Conservation (phyloP, 1,284 basidiomycete species). For the Athelia sp. region DNA sequence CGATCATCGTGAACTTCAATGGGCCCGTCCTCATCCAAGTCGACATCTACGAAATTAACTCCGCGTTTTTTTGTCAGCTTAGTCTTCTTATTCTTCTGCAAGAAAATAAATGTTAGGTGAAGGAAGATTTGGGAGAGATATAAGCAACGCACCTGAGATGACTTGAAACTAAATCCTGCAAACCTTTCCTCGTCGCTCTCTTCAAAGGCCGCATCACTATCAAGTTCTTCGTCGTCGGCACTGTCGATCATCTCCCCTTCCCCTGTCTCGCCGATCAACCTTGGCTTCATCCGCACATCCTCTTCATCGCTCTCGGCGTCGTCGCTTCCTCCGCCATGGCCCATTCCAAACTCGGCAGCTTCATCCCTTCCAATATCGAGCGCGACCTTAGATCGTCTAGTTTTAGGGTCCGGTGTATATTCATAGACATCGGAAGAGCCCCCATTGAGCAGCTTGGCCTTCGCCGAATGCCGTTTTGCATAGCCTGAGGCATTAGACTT, state of each 20-base stretch:
- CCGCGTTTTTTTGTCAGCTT: constrained; percentile 14
- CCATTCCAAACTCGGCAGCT: constrained; percentile 32
- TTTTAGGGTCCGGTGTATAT: constrained; percentile 44
- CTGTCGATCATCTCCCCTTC: constrained; percentile 55
- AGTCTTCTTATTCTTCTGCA: constrained; percentile 13
- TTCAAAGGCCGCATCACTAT: constrained; percentile 76
- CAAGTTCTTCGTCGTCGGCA: constrained; percentile 76
- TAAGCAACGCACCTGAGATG: constrained; percentile 38
- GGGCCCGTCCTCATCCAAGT: constrained; percentile 57
- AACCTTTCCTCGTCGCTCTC: constrained; percentile 80
- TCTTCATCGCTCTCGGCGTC: constrained; percentile 30
- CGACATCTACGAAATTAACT: constrained; percentile 49
- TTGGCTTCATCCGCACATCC: constrained; percentile 34
- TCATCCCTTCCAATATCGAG: constrained; percentile 59
- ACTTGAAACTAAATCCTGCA: constrained; percentile 54
- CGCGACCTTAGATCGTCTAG: constrained; percentile 48
- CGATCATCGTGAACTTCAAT: constrained; percentile 22
- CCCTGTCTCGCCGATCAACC: constrained; percentile 53
- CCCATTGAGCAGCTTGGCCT: constrained; percentile 27
- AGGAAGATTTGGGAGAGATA: neutral
- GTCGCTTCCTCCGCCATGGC: constrained; percentile 34
- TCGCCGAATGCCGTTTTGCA: constrained; percentile 44
- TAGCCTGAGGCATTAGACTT: constrained; percentile 46
- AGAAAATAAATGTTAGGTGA: neutral
- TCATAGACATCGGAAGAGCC: constrained; percentile 48